phyloP scores from a whole-genome alignment of 1,284 basidiomycete species.

The Volvariella surrecta region DNA sequence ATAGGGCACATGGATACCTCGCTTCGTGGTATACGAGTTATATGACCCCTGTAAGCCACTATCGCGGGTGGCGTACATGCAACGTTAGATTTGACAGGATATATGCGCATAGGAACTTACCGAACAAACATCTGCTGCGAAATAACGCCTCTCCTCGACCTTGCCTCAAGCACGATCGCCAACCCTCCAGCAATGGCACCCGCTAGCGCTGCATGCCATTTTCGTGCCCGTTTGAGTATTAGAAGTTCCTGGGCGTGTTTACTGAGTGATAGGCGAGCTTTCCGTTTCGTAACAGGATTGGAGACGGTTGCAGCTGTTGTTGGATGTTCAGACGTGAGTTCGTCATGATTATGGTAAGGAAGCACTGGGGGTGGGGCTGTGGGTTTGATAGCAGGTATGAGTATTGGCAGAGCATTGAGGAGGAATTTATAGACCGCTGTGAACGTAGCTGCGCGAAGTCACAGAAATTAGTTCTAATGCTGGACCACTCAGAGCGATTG shows the following conservation, averaged over 20 bases:
- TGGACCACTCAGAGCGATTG: constrained; percentile 4
- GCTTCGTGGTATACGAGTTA: constrained; percentile 61
- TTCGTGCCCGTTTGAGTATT: constrained; percentile 54
- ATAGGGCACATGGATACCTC: constrained; percentile 70
- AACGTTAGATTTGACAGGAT: too few species aligned
- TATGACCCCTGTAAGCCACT: constrained; percentile 83
- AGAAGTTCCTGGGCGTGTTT: constrained; percentile 55
- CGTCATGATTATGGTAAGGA: constrained; percentile 29
- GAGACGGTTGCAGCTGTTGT: constrained; percentile 19
- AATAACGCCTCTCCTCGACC: constrained; percentile 60
- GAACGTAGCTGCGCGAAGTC: constrained; percentile 52
- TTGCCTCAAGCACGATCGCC: constrained; percentile 81
- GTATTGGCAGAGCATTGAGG: constrained; percentile 75
- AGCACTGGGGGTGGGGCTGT: constrained; percentile 15
- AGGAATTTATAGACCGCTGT: constrained; percentile 77
- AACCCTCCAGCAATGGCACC: constrained; percentile 77
- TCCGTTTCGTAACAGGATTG: constrained; percentile 24
- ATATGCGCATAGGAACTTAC: constrained; percentile 27
- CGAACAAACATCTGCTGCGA: constrained; percentile 90
- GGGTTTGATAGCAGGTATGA: constrained; percentile 46
- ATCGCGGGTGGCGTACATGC: constrained; percentile 3
- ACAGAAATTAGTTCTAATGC: neutral
- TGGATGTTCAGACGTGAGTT: constrained; percentile 18
- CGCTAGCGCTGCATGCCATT: constrained; percentile 88
- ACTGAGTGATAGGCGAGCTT: constrained; percentile 48